phyloP scores from a whole-genome alignment of 2,329 filamentous ascomycete genomes.

The Blumeria hordei region DNA sequence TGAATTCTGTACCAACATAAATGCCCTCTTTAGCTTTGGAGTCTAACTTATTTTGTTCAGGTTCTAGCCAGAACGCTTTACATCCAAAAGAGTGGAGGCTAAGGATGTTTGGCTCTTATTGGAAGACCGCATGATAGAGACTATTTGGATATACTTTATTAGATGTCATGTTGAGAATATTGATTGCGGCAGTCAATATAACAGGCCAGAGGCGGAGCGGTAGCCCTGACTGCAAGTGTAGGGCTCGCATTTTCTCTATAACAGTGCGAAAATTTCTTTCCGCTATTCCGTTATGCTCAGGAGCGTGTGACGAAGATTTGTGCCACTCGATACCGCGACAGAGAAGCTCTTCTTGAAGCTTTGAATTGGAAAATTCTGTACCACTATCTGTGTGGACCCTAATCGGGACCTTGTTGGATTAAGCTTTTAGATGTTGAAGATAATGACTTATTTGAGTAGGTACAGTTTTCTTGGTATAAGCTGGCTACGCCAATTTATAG shows the following conservation, averaged over 20 bases:
- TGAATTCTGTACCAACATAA: background rate
- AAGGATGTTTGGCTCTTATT: background rate
- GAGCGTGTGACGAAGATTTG: background rate
- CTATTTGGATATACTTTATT: background rate
- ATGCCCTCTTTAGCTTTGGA: background rate
- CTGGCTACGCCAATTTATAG: background rate
- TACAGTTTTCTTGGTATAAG: background rate
- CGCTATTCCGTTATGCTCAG: background rate
- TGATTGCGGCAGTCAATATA: background rate
- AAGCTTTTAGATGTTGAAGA: background rate
- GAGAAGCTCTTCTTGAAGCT: background rate
- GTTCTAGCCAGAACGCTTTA: background rate
- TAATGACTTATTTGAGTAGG: background rate
- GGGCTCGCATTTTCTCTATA: background rate
- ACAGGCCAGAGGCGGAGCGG: background rate
- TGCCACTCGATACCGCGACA: background rate
- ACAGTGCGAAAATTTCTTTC: background rate
- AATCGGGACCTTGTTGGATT: background rate
- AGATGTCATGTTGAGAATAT: background rate
- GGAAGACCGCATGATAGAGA: background rate
- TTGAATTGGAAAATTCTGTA: background rate
- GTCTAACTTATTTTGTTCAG: background rate
- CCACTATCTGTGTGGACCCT: background rate
- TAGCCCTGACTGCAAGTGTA: background rate
- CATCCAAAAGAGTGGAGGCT: background rate